A percentile compares a stretch with the other conserved stretches of the same genome.
These are phyloP conservation scores for Neonectria hederae DNA, from an alignment of 2,329 filamentous ascomycete species.

Conservation along the genomic window DNA sequence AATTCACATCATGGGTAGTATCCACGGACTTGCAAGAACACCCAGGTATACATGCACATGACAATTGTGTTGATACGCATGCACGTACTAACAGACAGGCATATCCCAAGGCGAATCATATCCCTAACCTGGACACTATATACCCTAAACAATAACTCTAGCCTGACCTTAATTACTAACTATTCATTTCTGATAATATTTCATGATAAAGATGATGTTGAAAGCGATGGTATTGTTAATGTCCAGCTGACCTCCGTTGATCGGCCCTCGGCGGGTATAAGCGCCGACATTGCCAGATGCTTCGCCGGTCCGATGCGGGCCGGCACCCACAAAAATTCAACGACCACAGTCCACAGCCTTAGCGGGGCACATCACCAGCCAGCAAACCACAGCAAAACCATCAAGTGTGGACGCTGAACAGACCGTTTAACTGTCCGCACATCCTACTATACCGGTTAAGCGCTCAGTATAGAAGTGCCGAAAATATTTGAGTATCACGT, in stretches of 20 bases:
- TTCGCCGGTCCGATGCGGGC: constrained; percentile 23
- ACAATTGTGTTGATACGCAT: too few relatives aligned
- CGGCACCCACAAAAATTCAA: constrained; percentile 42
- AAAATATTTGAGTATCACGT: not conserved
- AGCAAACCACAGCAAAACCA: constrained; percentile 29
- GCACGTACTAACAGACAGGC: too few relatives aligned
- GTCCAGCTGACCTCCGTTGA: too few relatives aligned
- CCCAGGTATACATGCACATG: too few relatives aligned
- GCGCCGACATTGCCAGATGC: constrained; percentile 18
- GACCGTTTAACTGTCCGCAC: constrained; percentile 8
- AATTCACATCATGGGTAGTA: not conserved
- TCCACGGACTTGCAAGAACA: not conserved
- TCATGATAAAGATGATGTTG: too few relatives aligned
- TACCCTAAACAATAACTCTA: too few relatives aligned
- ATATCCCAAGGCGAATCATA: too few relatives aligned
- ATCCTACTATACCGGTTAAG: constrained; percentile 2
- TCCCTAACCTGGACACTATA: too few relatives aligned
- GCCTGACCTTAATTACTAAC: too few relatives aligned
- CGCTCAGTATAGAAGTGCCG: not conserved
- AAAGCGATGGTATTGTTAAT: too few relatives aligned
- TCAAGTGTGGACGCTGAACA: constrained; percentile 5
- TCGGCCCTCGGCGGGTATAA: constrained; percentile 35
- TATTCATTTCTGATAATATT: too few relatives aligned
- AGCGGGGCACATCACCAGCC: constrained; percentile 34
- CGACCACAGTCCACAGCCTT: constrained; percentile 30